These are phyloP conservation scores for Tuctoria greenei DNA, from an alignment of 176 grass and related monocot species.

Conservation along the genomic window DNA sequence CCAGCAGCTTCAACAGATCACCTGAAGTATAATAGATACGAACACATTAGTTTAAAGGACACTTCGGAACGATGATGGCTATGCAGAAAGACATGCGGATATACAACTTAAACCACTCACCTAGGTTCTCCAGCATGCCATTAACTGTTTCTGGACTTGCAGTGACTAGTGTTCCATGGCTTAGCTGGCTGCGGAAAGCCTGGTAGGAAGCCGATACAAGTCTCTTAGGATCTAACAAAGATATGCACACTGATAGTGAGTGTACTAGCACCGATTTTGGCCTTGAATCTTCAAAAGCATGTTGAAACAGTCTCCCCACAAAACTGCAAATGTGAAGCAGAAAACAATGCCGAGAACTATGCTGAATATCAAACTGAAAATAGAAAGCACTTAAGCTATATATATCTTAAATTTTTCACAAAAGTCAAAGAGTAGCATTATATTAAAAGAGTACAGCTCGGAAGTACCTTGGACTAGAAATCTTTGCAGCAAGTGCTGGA, in stretches of 20 bases:
- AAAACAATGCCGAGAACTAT: constrained; percentile 29
- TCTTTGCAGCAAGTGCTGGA: constrained; percentile 82
- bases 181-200: constrained; percentile 71
- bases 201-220: constrained; percentile 85
- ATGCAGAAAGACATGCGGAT: constrained; percentile 2
- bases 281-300: constrained; percentile 79
- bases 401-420: constrained; percentile 19
- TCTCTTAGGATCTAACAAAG: constrained; percentile 90
- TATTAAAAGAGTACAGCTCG: constrained; percentile 17
- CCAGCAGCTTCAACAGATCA: constrained; percentile 77
- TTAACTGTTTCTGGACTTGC: constrained; percentile 89
- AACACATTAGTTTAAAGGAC: constrained; percentile 17
- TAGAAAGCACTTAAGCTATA: neutral
- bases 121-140: constrained; percentile 85
- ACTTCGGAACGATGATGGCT: neutral
- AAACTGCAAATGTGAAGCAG: constrained; percentile 61
- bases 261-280: constrained; percentile 93
- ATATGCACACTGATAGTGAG: constrained; percentile 91
- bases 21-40: constrained; percentile 45
- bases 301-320: constrained; percentile 80
- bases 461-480: constrained; percentile 75
- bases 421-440: constrained; percentile 4
- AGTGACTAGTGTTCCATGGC: constrained; percentile 74
- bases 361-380: constrained; percentile 37
- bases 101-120: constrained; percentile 45